Evolutionary conservation across 2,329 filamentous ascomycete species (phyloP).

Genomic region (Xylariaceae sp.): DNA sequence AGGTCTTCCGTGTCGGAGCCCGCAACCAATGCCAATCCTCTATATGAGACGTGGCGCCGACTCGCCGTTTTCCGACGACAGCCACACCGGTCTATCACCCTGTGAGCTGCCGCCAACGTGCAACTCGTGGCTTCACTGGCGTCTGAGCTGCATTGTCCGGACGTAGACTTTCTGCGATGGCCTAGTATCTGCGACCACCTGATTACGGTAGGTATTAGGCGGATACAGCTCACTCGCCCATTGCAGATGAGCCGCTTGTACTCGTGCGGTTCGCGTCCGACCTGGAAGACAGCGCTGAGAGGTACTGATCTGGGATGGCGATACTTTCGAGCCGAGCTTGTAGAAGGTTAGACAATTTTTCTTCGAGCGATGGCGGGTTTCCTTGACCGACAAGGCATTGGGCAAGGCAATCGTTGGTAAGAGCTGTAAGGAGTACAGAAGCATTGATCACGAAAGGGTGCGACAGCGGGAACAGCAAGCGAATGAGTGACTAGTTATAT

Average conservation of each 20-base stretch:
- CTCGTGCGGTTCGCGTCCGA: slow-evolving; percentile 58
- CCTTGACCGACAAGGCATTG: slow-evolving; percentile 56
- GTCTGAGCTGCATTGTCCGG: slow-evolving; percentile 56
- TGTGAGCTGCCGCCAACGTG: slow-evolving; percentile 48
- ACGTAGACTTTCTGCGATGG: slow-evolving; percentile 62
- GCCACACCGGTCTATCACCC: slow-evolving; percentile 32
- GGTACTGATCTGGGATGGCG: slow-evolving; percentile 52
- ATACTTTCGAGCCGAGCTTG: slow-evolving; percentile 50
- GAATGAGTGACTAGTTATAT: not conserved
- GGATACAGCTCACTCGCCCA: slow-evolving; percentile 48
- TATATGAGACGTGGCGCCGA: slow-evolving; percentile 50
- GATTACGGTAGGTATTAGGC: slow-evolving; percentile 54
- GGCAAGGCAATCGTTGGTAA: slow-evolving; percentile 56
- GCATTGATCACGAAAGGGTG: slow-evolving; percentile 25
- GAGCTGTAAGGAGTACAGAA: slow-evolving; percentile 48
- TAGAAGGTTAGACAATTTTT: slow-evolving; percentile 64
- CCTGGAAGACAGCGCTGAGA: slow-evolving; percentile 57
- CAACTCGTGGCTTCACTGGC: slow-evolving; percentile 54
- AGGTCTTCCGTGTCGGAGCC: slow-evolving; percentile 49
- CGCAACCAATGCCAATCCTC: slow-evolving; percentile 46
- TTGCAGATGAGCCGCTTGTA: slow-evolving; percentile 43
- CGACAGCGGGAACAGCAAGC: not conserved
- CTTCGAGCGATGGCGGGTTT: slow-evolving; percentile 65
- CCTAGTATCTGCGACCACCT: slow-evolving; percentile 55
- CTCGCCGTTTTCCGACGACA: slow-evolving; percentile 48